Conservation (phyloP, 352 stramenopile genomes). For the Globisporangium spinosum region DNA sequence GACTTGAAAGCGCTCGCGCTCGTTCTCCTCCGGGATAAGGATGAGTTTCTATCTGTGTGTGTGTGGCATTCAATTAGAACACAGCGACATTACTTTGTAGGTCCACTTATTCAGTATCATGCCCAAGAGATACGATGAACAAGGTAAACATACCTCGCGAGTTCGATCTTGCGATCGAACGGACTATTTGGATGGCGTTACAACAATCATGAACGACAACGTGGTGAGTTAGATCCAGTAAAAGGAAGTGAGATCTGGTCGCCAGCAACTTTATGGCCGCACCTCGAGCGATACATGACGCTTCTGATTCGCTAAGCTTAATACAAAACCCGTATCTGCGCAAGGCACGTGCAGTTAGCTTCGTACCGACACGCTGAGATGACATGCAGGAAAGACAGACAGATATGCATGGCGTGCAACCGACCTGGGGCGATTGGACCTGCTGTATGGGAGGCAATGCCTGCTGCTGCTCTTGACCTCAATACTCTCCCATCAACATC, state of each 20-base stretch:
- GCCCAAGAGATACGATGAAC: background rate
- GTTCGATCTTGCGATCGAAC: conserved; percentile 38
- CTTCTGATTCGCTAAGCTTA: background rate
- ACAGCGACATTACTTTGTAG: background rate
- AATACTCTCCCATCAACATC: background rate
- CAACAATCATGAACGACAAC: background rate
- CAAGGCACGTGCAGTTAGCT: background rate
- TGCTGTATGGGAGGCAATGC: background rate
- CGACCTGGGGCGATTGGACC: background rate
- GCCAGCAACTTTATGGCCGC: background rate
- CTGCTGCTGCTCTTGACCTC: background rate
- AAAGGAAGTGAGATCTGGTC: background rate
- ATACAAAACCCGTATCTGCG: background rate
- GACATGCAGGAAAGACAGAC: background rate
- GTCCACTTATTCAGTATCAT: too few relatives aligned
- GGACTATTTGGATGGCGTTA: conserved; percentile 39
- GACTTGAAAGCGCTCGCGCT: conserved; percentile 12
- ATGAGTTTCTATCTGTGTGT: conserved; percentile 12
- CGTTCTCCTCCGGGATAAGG: background rate
- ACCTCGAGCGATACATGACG: conserved; percentile 1
- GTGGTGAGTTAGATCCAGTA: background rate
- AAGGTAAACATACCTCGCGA: conserved; percentile 23
- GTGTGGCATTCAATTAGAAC: background rate
- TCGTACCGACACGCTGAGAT: background rate
- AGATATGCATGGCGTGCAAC: background rate